Evolutionary conservation across 176 grass and related monocot species (phyloP), one percentile per base, ranked within the genome.

Genomic region (Aegilops speltoides): DNA sequence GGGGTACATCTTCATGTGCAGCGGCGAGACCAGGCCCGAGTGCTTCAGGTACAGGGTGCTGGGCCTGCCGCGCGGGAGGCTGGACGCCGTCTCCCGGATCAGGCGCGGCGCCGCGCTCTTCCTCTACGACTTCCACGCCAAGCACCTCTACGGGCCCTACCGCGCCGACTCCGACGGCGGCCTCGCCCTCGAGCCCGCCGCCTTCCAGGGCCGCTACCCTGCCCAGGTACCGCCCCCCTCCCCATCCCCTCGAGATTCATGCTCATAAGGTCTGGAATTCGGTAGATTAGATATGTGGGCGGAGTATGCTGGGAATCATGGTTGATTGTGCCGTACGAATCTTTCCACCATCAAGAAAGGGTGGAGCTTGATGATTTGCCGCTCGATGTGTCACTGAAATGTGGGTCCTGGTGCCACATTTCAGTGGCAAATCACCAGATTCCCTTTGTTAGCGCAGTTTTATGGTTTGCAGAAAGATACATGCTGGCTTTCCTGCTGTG

Each of bases 1-100:
- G 26, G 96, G 96, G 75, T 92, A 86, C 92, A 98, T 98, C 83
- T 98, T 98, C 68, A 93, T 98, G 81, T 98, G 96, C 60, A 98
- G 83, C 68, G 80, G 80, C 77, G 81, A 78, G 73, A 95, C 91
- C 57, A 95, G 95, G 89, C 78, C 91, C 16, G 93, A 98, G 24
- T 95, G 91, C 82, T 98, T 82, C 74, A 83, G 25, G 36, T 84
- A 89, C 73, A 81, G 81, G 16, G 88, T 93, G 68, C 79, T 98
- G 32, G 96, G 91, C 70, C 38, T 95, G 78, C 96, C 96, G 3
- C 86, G 72, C 26, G 91, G 86, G 46, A 83, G 64, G 85, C 83
- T 92, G 71, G 86, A 79, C 31, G 79, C 50, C 7, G 96, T 98
- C 68, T 82, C 84, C 77, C 89, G 84, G 80, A 92, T 98, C 83